Conservation (phyloP, 1,284 basidiomycete species). For the Microbotryomycetes sp. region DNA sequence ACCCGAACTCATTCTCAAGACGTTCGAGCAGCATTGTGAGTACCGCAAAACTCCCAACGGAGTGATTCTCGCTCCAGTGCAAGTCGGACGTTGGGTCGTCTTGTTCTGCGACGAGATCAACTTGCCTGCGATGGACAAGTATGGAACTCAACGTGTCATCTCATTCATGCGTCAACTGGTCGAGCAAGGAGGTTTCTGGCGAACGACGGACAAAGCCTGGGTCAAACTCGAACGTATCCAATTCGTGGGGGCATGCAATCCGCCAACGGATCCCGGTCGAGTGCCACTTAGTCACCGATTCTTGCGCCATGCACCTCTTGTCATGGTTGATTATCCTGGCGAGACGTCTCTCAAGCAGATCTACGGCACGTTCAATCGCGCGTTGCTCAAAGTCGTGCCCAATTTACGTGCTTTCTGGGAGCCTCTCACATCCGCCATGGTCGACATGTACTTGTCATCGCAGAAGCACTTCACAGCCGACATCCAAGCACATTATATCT, state of each 20-base stretch:
- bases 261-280: conserved; percentile 98
- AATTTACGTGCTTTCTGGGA: conserved; percentile 88
- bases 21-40: conserved; percentile 99
- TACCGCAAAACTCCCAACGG: conserved; percentile 98
- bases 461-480: conserved; percentile 94
- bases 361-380: conserved; percentile 97
- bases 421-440: conserved; percentile 96
- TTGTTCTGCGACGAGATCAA: conserved; percentile 99
- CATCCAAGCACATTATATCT: conserved; percentile 95
- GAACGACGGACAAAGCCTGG: conserved; percentile 92
- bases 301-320: conserved; percentile 93
- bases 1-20: conserved; percentile 95
- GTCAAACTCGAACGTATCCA: conserved; percentile 96
- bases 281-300: conserved; percentile 97
- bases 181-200: conserved; percentile 91
- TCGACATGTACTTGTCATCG: conserved; percentile 87
- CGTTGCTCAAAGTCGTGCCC: conserved; percentile 90
- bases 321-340: conserved; percentile 99
- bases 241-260: conserved; percentile 99
- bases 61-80: conserved; percentile 82
- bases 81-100: conserved; percentile 96
- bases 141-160: conserved; percentile 97
- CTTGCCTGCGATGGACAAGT: conserved; percentile 92
- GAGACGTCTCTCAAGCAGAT: conserved; percentile 96
- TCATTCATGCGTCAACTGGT: conserved; percentile 97